Evolutionary conservation across 2,329 filamentous ascomycete species (phyloP).

Genomic region (Dactylonectria macrodidyma): DNA sequence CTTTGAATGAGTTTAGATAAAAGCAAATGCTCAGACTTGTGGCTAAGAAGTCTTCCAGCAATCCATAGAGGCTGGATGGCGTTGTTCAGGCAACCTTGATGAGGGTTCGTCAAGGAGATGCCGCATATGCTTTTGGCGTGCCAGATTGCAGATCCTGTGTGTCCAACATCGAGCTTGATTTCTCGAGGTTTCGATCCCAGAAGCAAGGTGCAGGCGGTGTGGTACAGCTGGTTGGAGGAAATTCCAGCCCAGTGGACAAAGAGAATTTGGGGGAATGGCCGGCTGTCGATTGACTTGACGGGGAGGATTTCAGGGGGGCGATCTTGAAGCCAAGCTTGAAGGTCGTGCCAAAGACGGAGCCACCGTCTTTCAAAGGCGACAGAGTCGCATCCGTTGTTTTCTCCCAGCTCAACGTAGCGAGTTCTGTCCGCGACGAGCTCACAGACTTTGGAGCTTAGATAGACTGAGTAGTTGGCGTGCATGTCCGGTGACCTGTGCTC

Average conservation of each 20-base stretch:
- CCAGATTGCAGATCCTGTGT: slow-evolving; percentile 63
- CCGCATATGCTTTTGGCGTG: slow-evolving; percentile 70
- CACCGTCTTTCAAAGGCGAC: slow-evolving; percentile 61
- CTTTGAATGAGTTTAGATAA: slow-evolving; percentile 61
- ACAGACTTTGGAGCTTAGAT: slow-evolving; percentile 66
- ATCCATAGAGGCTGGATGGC: slow-evolving; percentile 72
- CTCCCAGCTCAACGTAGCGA: slow-evolving; percentile 62
- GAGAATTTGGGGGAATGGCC: slow-evolving; percentile 66
- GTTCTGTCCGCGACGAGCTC: slow-evolving; percentile 66
- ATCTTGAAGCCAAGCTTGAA: slow-evolving; percentile 63
- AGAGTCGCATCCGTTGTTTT: slow-evolving; percentile 60
- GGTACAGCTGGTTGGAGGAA: slow-evolving; percentile 70
- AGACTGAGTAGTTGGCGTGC: slow-evolving; percentile 73
- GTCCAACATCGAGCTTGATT: slow-evolving; percentile 43
- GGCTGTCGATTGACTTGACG: slow-evolving; percentile 58
- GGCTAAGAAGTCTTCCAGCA: slow-evolving; percentile 68
- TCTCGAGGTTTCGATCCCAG: slow-evolving; percentile 59
- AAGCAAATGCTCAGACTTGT: slow-evolving; percentile 59
- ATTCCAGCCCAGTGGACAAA: slow-evolving; percentile 70
- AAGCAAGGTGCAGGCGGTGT: slow-evolving; percentile 68
- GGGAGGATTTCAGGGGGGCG: slow-evolving; percentile 64
- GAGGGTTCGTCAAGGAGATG: slow-evolving; percentile 69
- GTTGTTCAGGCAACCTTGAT: slow-evolving; percentile 70
- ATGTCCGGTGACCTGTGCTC: slow-evolving; percentile 61
- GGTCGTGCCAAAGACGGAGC: slow-evolving; percentile 63